phyloP scores from a whole-genome alignment of 345 rosid genomes.

The Sisymbrium altissimum region DNA sequence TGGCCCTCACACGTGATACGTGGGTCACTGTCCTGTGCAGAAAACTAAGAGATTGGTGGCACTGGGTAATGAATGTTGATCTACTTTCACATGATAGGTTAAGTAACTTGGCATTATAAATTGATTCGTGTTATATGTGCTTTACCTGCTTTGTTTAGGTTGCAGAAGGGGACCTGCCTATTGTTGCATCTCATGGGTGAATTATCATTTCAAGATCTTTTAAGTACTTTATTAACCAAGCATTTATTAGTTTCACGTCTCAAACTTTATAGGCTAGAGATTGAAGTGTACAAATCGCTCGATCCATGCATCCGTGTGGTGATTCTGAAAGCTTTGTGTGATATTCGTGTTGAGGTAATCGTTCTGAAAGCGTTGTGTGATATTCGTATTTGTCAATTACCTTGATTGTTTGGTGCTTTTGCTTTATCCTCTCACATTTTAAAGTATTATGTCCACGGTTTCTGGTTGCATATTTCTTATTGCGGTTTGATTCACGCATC shows the following conservation, averaged over 20 bases:
- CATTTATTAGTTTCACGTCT: slow-evolving; percentile 22
- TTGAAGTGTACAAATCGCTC: slow-evolving; percentile 72
- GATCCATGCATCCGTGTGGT: slow-evolving; percentile 88
- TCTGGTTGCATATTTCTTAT: not conserved
- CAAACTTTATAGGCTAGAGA: slow-evolving; percentile 53
- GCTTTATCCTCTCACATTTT: not conserved
- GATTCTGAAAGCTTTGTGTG: slow-evolving; percentile 90
- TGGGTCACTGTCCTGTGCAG: slow-evolving; percentile 94
- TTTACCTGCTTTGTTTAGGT: slow-evolving; percentile 48
- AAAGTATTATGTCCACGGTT: not conserved
- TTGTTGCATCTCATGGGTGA: slow-evolving; percentile 94
- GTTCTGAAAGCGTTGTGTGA: not conserved
- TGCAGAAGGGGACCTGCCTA: slow-evolving; percentile 91
- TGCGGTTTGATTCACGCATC: not conserved
- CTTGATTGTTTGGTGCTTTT: not conserved
- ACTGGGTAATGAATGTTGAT: slow-evolving; percentile 65
- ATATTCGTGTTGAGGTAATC: slow-evolving; percentile 93
- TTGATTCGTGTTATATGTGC: slow-evolving; percentile 8
- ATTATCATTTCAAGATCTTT: slow-evolving; percentile 21
- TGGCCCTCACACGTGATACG: slow-evolving; percentile 90
- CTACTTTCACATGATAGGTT: slow-evolving; percentile 16
- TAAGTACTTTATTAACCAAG: not conserved
- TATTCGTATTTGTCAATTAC: too few relatives aligned
- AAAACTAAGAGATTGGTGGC: slow-evolving; percentile 97
- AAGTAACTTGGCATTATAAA: not conserved